phyloP scores from a whole-genome alignment of 2,329 filamentous ascomycete species.

The Pestalotiopsis sp. region DNA sequence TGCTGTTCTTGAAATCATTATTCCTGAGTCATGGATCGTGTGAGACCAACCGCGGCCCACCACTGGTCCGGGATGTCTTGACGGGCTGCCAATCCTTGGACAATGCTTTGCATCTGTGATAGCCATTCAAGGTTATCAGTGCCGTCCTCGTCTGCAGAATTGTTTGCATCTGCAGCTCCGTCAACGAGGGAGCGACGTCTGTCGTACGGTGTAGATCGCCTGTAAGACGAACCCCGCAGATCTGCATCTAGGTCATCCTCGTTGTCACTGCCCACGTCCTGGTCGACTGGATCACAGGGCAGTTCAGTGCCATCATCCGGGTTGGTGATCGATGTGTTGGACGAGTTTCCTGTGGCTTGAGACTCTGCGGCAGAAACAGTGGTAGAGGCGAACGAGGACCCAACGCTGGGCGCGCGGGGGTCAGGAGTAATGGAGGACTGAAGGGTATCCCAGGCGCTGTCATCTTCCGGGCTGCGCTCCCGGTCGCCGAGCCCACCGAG shows the following conservation, averaged over 20 bases:
- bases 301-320: slow-evolving; percentile 45
- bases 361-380: slow-evolving; percentile 49
- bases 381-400: slow-evolving; percentile 80
- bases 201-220: slow-evolving; percentile 15
- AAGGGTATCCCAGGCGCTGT: slow-evolving; percentile 77
- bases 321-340: slow-evolving; percentile 47
- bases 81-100: slow-evolving; percentile 69
- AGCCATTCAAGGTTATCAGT: slow-evolving; percentile 42
- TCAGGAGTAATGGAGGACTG: slow-evolving; percentile 81
- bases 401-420: slow-evolving; percentile 75
- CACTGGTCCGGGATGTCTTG: slow-evolving; percentile 82
- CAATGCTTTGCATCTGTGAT: slow-evolving; percentile 71
- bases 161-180: slow-evolving; percentile 41
- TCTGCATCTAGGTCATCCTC: slow-evolving; percentile 44
- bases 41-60: slow-evolving; percentile 75
- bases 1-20: slow-evolving; percentile 30
- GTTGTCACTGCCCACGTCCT: slow-evolving; percentile 58
- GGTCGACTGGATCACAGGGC: slow-evolving; percentile 55
- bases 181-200: slow-evolving; percentile 41
- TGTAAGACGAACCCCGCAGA: slow-evolving; percentile 11
- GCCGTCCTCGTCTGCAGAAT: slow-evolving; percentile 37
- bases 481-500: slow-evolving; percentile 83
- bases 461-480: slow-evolving; percentile 71
- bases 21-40: slow-evolving; percentile 54
- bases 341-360: slow-evolving; percentile 45